These are phyloP conservation scores for Phoma sp. DNA, from an alignment of 2,329 filamentous ascomycete species.

Conservation along the genomic window DNA sequence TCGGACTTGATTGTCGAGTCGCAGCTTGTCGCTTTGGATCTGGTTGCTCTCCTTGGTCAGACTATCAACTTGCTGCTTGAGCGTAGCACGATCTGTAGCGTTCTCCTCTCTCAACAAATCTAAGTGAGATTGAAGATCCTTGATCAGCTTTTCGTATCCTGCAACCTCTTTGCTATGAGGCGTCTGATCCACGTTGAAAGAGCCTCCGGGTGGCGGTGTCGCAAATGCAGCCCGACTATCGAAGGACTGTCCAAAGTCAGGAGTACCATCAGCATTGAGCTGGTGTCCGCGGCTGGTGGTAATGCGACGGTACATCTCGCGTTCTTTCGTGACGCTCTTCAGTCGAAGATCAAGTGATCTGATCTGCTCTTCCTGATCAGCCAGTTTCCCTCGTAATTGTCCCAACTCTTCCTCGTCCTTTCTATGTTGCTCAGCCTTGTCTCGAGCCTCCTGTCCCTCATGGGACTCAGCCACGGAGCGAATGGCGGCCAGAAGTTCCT, in stretches of 20 bases:
- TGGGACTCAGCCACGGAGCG: constrained; percentile 86
- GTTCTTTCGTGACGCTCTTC: constrained; percentile 92
- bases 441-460: constrained; percentile 85
- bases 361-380: constrained; percentile 84
- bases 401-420: constrained; percentile 73
- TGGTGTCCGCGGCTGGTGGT: constrained; percentile 75
- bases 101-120: constrained; percentile 90
- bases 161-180: constrained; percentile 65
- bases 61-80: constrained; percentile 84
- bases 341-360: constrained; percentile 81
- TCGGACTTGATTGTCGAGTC: constrained; percentile 78
- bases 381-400: constrained; percentile 72
- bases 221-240: constrained; percentile 36
- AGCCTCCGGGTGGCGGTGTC: constrained; percentile 53
- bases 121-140: constrained; percentile 87
- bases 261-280: constrained; percentile 54
- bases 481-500: constrained; percentile 80
- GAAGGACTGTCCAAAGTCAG: constrained; percentile 34
- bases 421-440: constrained; percentile 60
- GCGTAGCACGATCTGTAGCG: constrained; percentile 76
- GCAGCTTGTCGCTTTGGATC: constrained; percentile 82
- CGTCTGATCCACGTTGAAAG: constrained; percentile 46
- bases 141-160: constrained; percentile 77
- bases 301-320: constrained; percentile 97
- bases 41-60: constrained; percentile 82